Base-by-base conservation (phyloP, 1,284 basidiomycete genomes). In the Trichosporon ovoides region DNA sequence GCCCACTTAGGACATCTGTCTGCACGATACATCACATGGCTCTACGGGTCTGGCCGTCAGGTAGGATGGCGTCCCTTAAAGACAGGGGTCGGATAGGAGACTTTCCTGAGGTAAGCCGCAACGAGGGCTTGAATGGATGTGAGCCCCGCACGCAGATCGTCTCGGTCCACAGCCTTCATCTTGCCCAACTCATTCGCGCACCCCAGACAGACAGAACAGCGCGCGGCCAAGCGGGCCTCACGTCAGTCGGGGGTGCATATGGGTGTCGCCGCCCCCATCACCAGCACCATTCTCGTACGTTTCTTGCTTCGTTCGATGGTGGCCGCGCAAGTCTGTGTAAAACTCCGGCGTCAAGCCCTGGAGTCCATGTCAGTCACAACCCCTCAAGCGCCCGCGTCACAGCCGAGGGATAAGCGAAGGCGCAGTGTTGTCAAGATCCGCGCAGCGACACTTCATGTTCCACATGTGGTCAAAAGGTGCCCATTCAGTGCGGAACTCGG, bases 261-360 rank as follows among this genome's bases (percentile, higher is more conserved):
- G 64, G 48, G 68, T 65, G 56, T 74, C 72, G 3, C 71, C 72
- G 10, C 67, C 68, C 28, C 56, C 65, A 24, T 61, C 31, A 52
- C 58, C 55, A 10, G 51, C 52, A 12, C 53, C 55, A 24, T 53
- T 34, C 6, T 33, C 50, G 28, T 62, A 60, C 20, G 40, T 49
- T 38, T 50, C 53, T 19, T 57, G 58, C 28, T 50, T 33, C 16
- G 53, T 53, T 2, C 33, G 36, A 11, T 58, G 57, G 50, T 65
- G 62, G 2, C 89, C 89, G 53, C 76, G 81, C 60, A 93, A 76
- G 66, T 85, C 81, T 68, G 86, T 84, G 70, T 89, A 89, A 67
- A 86, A 90, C 28, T 84, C 85, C 48, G 75, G 79, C 4, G 83
- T 85, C 79, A 90, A 76, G 13, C 87, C 87, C 70, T 71, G 57